These are phyloP conservation scores for Licmophora abbreviata DNA, from an alignment of 108 stramenopile species.

Conservation along the genomic window DNA sequence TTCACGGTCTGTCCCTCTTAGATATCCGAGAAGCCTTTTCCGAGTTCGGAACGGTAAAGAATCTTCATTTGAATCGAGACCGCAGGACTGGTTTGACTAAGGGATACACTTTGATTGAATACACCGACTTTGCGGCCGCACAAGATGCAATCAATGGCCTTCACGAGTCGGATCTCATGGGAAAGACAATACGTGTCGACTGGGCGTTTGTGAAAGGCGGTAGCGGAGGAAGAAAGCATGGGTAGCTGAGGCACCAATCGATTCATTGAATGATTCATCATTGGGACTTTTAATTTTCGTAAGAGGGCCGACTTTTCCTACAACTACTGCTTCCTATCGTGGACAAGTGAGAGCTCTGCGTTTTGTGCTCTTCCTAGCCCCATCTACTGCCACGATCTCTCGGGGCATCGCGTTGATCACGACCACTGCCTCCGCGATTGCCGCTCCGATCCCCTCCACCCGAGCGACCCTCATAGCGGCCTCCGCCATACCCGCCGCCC, in stretches of 20 bases:
- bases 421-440: background rate
- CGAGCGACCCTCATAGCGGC: constrained; percentile 22
- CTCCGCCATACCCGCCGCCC: constrained; percentile 25
- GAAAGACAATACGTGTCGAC: constrained; percentile 41
- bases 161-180: constrained; percentile 46
- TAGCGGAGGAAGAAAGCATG: background rate
- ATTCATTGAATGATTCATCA: constrained; percentile 11
- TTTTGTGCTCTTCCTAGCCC: constrained; percentile 4
- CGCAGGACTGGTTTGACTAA: constrained; percentile 50
- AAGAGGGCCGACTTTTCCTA: background rate
- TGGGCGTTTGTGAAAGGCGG: constrained; percentile 47
- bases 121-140: constrained; percentile 20
- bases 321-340: background rate
- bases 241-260: background rate
- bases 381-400: constrained; percentile 3
- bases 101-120: constrained; percentile 45
- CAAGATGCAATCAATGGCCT: constrained; percentile 42
- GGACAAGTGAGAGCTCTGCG: background rate
- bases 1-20: background rate
- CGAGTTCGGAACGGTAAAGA: constrained; percentile 40
- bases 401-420: background rate
- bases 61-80: constrained; percentile 48
- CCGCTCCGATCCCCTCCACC: constrained; percentile 8
- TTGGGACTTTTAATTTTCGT: background rate
- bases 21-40: constrained; percentile 40